Evolutionary conservation across 2,329 filamentous ascomycete genomes (phyloP).

Genomic region (Albophoma yamanashiensis): DNA sequence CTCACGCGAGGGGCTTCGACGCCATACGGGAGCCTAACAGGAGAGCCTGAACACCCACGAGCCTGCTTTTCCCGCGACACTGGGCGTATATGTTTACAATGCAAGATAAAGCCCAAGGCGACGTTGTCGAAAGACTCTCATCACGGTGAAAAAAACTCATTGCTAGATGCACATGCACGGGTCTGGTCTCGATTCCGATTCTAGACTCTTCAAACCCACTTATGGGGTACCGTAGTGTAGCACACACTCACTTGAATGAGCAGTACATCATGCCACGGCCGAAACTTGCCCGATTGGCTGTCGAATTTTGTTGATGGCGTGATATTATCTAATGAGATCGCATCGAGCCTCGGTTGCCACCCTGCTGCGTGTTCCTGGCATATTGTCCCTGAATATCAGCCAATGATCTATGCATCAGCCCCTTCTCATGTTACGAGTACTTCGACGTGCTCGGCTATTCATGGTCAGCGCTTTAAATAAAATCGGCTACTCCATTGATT

Average conservation of each 20-base stretch:
- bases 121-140: no score
- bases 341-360: background rate
- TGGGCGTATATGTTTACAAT: no score
- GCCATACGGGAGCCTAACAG: no score
- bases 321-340: background rate
- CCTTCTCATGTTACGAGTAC: no score
- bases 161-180: no score
- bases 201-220: background rate
- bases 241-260: background rate
- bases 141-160: no score
- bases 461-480: background rate
- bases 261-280: background rate
- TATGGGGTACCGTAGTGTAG: background rate
- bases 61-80: no score
- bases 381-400: background rate
- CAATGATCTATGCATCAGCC: background rate
- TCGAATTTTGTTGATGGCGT: background rate
- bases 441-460: background rate
- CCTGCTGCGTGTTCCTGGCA: background rate
- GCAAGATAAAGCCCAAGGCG: no score
- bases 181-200: background rate
- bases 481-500: background rate
- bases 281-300: background rate
- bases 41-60: no score
- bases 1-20: no score